Evolutionary conservation across 805 yeast genomes (phyloP).

Genomic region (Naumovozyma baii): DNA sequence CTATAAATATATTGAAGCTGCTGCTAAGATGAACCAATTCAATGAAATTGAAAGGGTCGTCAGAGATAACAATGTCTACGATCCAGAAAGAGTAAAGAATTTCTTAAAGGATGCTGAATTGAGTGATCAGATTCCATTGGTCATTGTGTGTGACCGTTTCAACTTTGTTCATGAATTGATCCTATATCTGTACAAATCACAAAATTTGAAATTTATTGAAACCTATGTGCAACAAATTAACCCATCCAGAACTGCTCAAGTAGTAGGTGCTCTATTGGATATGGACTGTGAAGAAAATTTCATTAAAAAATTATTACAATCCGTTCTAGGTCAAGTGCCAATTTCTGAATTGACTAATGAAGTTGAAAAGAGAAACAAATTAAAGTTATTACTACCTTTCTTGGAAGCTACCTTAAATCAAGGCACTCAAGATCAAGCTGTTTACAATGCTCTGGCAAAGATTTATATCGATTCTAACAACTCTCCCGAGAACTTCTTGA

Average conservation of each 20-base stretch:
- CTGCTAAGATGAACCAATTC: conserved; percentile 79
- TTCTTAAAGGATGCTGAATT: conserved; percentile 88
- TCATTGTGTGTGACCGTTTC: conserved; percentile 90
- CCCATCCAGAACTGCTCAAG: conserved; percentile 93
- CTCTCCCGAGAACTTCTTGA: conserved; percentile 92
- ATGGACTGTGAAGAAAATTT: conserved; percentile 93
- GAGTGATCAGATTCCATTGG: conserved; percentile 92
- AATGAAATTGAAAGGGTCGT: conserved; percentile 94
- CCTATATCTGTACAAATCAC: conserved; percentile 87
- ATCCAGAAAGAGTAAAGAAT: conserved; percentile 95
- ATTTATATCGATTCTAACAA: conserved; percentile 96
- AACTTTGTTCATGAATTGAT: conserved; percentile 88
- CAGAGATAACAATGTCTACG: conserved; percentile 86
- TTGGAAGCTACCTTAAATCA: conserved; percentile 77
- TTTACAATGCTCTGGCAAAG: conserved; percentile 90
- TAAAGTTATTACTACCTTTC: conserved; percentile 85
- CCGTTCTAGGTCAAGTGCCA: conserved; percentile 93
- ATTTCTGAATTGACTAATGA: conserved; percentile 79
- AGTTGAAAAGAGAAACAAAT: conserved; percentile 92
- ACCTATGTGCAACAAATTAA: conserved; percentile 97
- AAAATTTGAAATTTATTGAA: conserved; percentile 92
- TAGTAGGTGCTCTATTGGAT: conserved; percentile 88
- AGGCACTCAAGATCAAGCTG: conserved; percentile 83
- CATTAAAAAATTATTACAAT: conserved; percentile 67
- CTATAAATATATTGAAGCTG: conserved; percentile 90